Percentiles rank a stretch among this genome's conserved stretches.
These are phyloP conservation scores for Kwoniella sp. DNA, from an alignment of 768 basidiomycete genomes.

Conservation along the genomic window DNA sequence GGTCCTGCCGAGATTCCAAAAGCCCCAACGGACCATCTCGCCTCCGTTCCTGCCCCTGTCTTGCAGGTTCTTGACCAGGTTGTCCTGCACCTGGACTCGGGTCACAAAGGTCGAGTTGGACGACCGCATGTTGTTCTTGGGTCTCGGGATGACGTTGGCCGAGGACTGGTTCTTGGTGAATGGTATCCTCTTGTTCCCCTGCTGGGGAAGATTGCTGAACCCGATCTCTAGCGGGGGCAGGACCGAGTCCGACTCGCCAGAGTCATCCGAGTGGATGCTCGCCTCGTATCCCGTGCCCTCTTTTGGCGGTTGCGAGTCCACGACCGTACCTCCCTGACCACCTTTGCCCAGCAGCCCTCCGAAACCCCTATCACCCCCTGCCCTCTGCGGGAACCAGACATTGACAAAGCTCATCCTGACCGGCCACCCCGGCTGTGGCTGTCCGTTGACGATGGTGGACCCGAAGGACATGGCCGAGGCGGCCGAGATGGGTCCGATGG, in stretches of 20 bases:
- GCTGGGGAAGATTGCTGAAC: constrained; percentile 16
- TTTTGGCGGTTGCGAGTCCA: not conserved
- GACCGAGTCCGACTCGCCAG: constrained; percentile 20
- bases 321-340: not conserved
- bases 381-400: constrained; percentile 41
- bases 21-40: constrained; percentile 71
- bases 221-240: constrained; percentile 8
- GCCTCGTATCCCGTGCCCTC: constrained; percentile 32
- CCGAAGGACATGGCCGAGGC: constrained; percentile 33
- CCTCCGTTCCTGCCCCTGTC: constrained; percentile 63
- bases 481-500: constrained; percentile 8
- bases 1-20: constrained; percentile 80
- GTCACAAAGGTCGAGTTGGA: constrained; percentile 91
- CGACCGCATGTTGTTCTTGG: constrained; percentile 86
- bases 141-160: constrained; percentile 54
- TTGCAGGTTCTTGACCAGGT: constrained; percentile 64
- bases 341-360: constrained; percentile 36
- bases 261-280: constrained; percentile 19
- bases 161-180: constrained; percentile 15
- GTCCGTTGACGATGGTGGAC: constrained; percentile 39
- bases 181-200: constrained; percentile 18
- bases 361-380: constrained; percentile 19
- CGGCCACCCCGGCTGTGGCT: constrained; percentile 34
- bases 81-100: constrained; percentile 75
- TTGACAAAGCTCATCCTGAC: constrained; percentile 41